Percentiles rank a stretch among this genome's conserved stretches.
Conservation (phyloP, 768 basidiomycete genomes). For the Suillus hirtellus region DNA sequence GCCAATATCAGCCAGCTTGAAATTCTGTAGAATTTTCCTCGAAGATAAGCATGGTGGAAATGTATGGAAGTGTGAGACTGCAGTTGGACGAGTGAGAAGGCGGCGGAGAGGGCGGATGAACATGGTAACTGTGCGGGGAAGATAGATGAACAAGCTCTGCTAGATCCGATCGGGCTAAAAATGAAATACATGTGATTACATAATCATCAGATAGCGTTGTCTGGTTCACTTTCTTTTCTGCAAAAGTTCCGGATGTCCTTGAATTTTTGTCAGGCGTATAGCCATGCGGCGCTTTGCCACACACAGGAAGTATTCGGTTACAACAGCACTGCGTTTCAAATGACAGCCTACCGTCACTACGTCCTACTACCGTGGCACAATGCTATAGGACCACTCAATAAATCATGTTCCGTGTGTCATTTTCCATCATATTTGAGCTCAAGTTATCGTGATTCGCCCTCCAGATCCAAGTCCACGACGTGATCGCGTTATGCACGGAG, state of each 20-base stretch:
- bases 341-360: not conserved
- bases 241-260: not conserved
- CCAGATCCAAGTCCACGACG: not conserved
- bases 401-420: not conserved
- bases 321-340: not conserved
- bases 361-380: no score
- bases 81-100: conserved; percentile 27
- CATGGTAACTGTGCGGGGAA: conserved; percentile 5
- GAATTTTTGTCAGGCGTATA: not conserved
- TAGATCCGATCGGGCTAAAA: conserved; percentile 12
- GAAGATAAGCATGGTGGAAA: conserved; percentile 31
- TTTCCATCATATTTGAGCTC: not conserved
- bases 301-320: no score
- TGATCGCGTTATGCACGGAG: not conserved
- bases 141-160: conserved; percentile 2
- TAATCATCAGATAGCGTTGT: not conserved
- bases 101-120: conserved; percentile 21
- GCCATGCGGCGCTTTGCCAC: not conserved
- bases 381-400: not conserved
- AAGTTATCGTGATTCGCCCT: not conserved
- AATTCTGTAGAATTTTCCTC: conserved; percentile 49
- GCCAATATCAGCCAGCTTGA: conserved; percentile 84
- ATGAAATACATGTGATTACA: not conserved
- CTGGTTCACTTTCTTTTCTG: not conserved
- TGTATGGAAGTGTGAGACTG: conserved; percentile 39